Percentiles rank a stretch among this genome's conserved stretches.
phyloP scores from a whole-genome alignment of 768 basidiomycete genomes.

The Infundibulicybe gibba region DNA sequence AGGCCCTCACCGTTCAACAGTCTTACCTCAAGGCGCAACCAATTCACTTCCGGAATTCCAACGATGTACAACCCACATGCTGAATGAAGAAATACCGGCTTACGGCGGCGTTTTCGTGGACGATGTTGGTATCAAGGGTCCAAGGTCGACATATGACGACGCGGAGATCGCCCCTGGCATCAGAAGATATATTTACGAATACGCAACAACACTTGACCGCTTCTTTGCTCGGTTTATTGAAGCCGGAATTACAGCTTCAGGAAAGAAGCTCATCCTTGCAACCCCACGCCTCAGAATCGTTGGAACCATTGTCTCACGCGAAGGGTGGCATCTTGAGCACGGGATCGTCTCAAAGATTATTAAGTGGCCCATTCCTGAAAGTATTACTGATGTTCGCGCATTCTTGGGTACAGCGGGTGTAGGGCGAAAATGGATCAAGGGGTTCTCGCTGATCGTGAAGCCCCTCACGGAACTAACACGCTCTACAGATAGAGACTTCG shows the following conservation, averaged over 20 bases:
- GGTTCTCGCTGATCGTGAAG: constrained; percentile 17
- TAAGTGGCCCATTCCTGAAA: constrained; percentile 17
- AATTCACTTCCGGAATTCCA: constrained; percentile 32
- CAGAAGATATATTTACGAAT: constrained; percentile 23
- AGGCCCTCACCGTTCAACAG: constrained; percentile 14
- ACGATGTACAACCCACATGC: constrained; percentile 7
- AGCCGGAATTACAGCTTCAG: constrained; percentile 28
- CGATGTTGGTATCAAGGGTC: constrained; percentile 13
- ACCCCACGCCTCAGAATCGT: constrained; percentile 19
- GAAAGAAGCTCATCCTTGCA: constrained; percentile 19
- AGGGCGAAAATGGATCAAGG: too few relatives aligned
- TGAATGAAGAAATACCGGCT: constrained; percentile 10
- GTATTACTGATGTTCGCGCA: constrained; percentile 13
- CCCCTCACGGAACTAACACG: constrained; percentile 16
- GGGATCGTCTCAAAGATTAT: constrained; percentile 20
- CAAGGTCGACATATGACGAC: constrained; percentile 7
- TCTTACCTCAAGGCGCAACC: constrained; percentile 28
- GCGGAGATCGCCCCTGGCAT: constrained; percentile 16
- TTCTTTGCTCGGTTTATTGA: constrained; percentile 15
- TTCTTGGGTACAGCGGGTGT: constrained; percentile 22
- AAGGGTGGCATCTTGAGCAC: too few relatives aligned
- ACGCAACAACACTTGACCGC: constrained; percentile 13
- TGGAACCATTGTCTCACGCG: constrained; percentile 18
- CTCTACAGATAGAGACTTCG: constrained; percentile 14
- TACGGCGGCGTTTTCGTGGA: constrained; percentile 14